These are phyloP conservation scores for Phytophthora litchii DNA, from an alignment of 352 stramenopile genomes.

Conservation along the genomic window DNA sequence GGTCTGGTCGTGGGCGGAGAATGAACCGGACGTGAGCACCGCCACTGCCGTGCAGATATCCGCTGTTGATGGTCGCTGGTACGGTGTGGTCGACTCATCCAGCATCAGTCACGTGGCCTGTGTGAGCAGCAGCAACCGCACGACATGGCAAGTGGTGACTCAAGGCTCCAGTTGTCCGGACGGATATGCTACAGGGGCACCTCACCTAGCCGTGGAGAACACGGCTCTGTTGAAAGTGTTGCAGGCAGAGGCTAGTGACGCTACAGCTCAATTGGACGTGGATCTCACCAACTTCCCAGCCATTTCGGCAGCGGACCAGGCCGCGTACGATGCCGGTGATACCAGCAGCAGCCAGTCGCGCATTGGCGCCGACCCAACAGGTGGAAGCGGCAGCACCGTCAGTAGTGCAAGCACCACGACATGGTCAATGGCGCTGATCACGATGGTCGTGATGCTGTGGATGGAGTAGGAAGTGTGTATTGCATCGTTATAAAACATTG, in stretches of 20 bases:
- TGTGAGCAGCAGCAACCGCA: slow-evolving; percentile 53
- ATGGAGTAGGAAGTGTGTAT: slow-evolving; percentile 7
- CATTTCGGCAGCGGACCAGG: slow-evolving; percentile 53
- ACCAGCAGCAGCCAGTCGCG: slow-evolving; percentile 30
- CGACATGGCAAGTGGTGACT: slow-evolving; percentile 50
- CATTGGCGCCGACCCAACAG: slow-evolving; percentile 4
- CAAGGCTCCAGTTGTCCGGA: slow-evolving; percentile 51
- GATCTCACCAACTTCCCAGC: slow-evolving; percentile 51
- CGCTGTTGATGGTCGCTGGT: slow-evolving; percentile 58
- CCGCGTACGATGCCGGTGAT: slow-evolving; percentile 41
- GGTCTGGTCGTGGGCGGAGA: slow-evolving; percentile 68
- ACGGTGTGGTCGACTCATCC: slow-evolving; percentile 44
- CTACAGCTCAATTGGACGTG: slow-evolving; percentile 53
- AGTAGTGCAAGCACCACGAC: background rate
- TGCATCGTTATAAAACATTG: slow-evolving; percentile 2
- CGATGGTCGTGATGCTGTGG: slow-evolving; percentile 3
- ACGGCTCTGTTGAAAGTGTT: slow-evolving; percentile 42
- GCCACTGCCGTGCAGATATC: slow-evolving; percentile 52
- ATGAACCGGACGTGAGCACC: slow-evolving; percentile 45
- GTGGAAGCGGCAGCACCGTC: slow-evolving; percentile 11
- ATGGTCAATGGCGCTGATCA: slow-evolving; percentile 1
- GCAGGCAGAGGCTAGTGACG: slow-evolving; percentile 29
- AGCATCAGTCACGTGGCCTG: slow-evolving; percentile 62
- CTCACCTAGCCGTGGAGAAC: slow-evolving; percentile 60
- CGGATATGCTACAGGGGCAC: slow-evolving; percentile 40